phyloP scores from a whole-genome alignment of 805 yeast species.

The Wickerhamiella azymoides region DNA sequence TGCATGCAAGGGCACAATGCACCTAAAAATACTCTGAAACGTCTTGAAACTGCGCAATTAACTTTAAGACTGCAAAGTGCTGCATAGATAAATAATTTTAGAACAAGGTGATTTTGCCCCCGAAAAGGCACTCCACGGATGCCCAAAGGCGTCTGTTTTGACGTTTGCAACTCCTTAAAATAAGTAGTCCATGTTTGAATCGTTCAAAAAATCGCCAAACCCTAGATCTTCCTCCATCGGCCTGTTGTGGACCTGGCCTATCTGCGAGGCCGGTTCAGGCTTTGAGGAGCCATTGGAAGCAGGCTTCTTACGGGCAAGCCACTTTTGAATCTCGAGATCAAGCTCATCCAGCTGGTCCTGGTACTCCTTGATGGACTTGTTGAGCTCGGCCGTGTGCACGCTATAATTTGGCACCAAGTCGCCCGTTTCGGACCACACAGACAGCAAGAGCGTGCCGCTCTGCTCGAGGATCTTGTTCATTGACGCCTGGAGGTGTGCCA shows the following conservation, averaged over 20 bases:
- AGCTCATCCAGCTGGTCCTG: slow-evolving; percentile 11
- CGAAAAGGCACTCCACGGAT: too few species aligned
- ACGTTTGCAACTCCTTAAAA: too few species aligned
- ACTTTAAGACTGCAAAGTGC: too few species aligned
- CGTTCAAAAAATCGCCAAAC: slow-evolving; percentile 4
- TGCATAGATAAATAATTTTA: too few species aligned
- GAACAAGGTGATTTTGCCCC: too few species aligned
- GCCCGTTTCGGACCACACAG: slow-evolving; percentile 17
- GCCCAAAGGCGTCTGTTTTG: too few species aligned
- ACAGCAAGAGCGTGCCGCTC: slow-evolving; percentile 18
- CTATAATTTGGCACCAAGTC: slow-evolving; percentile 18
- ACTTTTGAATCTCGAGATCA: slow-evolving; percentile 8
- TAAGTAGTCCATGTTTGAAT: slow-evolving; percentile 5
- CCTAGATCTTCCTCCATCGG: slow-evolving; percentile 5
- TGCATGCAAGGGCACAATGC: too few species aligned
- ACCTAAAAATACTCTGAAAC: too few species aligned
- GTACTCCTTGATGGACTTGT: slow-evolving; percentile 13
- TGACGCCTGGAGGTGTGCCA: slow-evolving; percentile 7
- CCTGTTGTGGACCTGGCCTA: background rate
- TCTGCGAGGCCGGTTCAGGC: background rate
- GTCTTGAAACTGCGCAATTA: too few species aligned
- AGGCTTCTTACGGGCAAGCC: slow-evolving; percentile 3
- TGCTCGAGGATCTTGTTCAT: slow-evolving; percentile 12
- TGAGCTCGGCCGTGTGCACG: slow-evolving; percentile 13
- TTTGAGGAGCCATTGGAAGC: background rate